Conservation (phyloP, 2,329 filamentous ascomycete species). For the Fusarium tricinctum region DNA sequence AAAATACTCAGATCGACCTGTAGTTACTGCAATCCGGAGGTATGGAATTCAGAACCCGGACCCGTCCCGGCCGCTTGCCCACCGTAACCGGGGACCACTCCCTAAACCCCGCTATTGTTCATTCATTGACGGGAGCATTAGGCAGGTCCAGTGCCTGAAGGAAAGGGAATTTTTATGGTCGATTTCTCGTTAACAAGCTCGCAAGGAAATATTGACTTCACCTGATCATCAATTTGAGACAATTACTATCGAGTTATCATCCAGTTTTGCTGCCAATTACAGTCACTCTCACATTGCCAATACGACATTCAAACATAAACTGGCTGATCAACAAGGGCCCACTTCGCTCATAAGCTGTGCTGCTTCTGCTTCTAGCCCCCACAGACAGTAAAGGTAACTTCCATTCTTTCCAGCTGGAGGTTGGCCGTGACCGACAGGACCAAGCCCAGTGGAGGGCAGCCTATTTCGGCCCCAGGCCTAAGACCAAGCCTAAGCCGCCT, state of each 20-base stretch:
- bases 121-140: slow-evolving; percentile 12
- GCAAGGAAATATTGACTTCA: neutral
- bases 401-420: neutral
- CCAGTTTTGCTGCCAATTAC: neutral
- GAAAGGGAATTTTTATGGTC: slow-evolving; percentile 2
- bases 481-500: slow-evolving; percentile 36
- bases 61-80: slow-evolving; percentile 35
- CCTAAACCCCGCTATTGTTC: slow-evolving; percentile 39
- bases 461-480: slow-evolving; percentile 45
- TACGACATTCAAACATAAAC: slow-evolving; percentile 15
- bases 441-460: slow-evolving; percentile 44
- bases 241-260: neutral
- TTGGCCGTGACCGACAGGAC: slow-evolving; percentile 1
- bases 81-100: slow-evolving; percentile 35
- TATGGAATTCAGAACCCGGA: slow-evolving; percentile 25
- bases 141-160: slow-evolving; percentile 5
- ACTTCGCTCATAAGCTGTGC: slow-evolving; percentile 29
- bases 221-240: neutral
- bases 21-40: slow-evolving; percentile 5
- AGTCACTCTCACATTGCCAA: neutral
- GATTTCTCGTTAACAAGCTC: neutral
- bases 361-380: slow-evolving; percentile 27
- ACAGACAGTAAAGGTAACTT: slow-evolving; percentile 19
- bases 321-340: slow-evolving; percentile 37
- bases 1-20: neutral